Evolutionary conservation across 177 flowering plant genomes (phyloP), one percentile per base, ranked within the genome.

Genomic region (Telopea speciosissima): DNA sequence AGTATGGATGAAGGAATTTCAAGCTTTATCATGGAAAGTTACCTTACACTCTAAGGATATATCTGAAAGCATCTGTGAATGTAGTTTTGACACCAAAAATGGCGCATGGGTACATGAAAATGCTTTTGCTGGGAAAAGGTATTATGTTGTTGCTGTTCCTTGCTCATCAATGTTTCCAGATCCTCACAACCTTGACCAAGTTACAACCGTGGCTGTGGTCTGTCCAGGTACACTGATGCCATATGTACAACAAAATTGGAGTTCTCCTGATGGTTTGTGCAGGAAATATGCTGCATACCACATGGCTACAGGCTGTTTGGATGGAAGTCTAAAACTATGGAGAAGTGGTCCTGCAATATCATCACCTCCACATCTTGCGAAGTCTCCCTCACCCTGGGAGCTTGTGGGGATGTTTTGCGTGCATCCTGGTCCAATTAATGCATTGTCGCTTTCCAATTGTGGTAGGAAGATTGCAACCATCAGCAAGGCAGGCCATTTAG

Each of bases 291-390:
- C 83, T 31, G 68, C 86, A 66, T 96, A 85, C 82, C 88, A 81
- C 67, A 78, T 96, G 87, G 94, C 88, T 60, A 90, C 97, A 36
- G 98, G 98, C 70, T 87, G 72, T 75, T 68, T 79, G 77, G 87
- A 91, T 84, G 99, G 99, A 69, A 86, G 72, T 69, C 62, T 92
- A 73, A 93, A 84, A 79, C 78, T 96, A 45, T 96, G 98, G 98
- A 90, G 86, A 81, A 86, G 86, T 77, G 76, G 63, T 61, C 24
- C 65, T 62, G 71, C 74, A 26, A 71, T 69, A 42, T 26, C 67
- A 21, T 69, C 79, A 73, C 66, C 67, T 61, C 70, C 79, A 67
- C 59, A 64, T 70, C 24, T 74, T 28, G 75, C 73, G 56, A 36
- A 17, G 23, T 66, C n/a, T 21, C 25, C 24, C 45, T 31, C 66